Conservation (phyloP, 1,284 basidiomycete species). For the Microstroma glucosiphilum region DNA sequence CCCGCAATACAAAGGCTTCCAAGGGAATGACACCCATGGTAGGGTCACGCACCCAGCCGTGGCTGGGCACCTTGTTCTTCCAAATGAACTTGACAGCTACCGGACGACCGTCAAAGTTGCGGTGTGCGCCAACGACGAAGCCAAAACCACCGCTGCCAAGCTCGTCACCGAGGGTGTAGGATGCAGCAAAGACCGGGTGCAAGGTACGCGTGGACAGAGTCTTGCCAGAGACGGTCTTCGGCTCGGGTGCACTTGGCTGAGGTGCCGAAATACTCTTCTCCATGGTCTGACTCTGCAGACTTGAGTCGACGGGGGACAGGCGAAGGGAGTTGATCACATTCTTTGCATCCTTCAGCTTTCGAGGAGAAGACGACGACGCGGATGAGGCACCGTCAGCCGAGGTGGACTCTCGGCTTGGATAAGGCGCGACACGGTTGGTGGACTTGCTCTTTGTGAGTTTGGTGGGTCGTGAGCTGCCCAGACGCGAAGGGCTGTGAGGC, state of each 20-base stretch:
- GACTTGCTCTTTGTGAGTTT: constrained; percentile 7
- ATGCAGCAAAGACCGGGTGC: constrained; percentile 62
- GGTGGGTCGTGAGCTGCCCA: neutral
- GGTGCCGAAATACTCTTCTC: constrained; percentile 37
- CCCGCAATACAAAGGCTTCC: constrained; percentile 70
- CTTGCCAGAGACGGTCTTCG: constrained; percentile 33
- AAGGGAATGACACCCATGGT: constrained; percentile 60
- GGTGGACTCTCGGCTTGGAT: constrained; percentile 6
- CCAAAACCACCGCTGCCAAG: constrained; percentile 86
- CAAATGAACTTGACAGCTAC: constrained; percentile 91
- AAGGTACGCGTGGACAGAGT: constrained; percentile 56
- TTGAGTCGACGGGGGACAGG: constrained; percentile 61
- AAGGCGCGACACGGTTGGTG: constrained; percentile 2
- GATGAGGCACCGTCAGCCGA: constrained; percentile 1
- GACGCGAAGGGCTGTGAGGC: too few relatives aligned
- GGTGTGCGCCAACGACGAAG: constrained; percentile 61
- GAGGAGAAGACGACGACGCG: constrained; percentile 32
- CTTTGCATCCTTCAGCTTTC: constrained; percentile 65
- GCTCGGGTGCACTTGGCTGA: constrained; percentile 12
- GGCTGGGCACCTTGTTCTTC: constrained; percentile 71
- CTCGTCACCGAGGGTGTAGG: constrained; percentile 64
- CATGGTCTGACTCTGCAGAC: constrained; percentile 42
- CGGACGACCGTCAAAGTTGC: constrained; percentile 57
- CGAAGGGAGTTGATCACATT: constrained; percentile 63
- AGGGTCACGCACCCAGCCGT: constrained; percentile 68